phyloP scores from a whole-genome alignment of 2,329 filamentous ascomycete genomes.

The Bertia moriformis region DNA sequence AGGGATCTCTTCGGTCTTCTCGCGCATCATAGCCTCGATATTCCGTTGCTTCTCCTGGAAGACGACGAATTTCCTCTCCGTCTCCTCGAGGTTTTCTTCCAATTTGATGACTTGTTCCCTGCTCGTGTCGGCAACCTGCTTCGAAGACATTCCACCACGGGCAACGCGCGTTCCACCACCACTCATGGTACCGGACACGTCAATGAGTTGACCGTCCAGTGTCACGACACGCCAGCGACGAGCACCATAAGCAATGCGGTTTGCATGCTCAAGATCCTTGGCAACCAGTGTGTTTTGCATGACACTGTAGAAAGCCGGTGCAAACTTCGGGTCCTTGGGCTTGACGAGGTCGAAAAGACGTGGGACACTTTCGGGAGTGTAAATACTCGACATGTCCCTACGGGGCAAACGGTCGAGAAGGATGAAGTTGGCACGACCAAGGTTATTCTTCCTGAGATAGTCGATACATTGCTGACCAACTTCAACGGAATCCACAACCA shows the following conservation, averaged over 20 bases:
- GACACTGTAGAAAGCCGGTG: constrained; percentile 85
- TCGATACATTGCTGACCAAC: constrained; percentile 96
- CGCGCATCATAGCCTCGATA: constrained; percentile 58
- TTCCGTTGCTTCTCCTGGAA: constrained; percentile 76
- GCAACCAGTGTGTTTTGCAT: constrained; percentile 92
- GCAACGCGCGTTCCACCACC: constrained; percentile 86
- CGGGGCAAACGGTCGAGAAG: constrained; percentile 74
- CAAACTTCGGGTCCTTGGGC: constrained; percentile 74
- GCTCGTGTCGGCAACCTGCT: constrained; percentile 71
- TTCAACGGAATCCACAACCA: constrained; percentile 92
- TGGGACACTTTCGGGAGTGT: constrained; percentile 83
- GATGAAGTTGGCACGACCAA: constrained; percentile 93
- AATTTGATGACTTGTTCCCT: constrained; percentile 81
- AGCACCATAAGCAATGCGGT: constrained; percentile 88
- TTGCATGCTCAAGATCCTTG: constrained; percentile 83
- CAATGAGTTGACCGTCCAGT: constrained; percentile 84
- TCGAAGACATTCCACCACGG: constrained; percentile 91
- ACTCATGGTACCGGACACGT: constrained; percentile 97
- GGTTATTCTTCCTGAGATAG: constrained; percentile 90
- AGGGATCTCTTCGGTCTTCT: constrained; percentile 66
- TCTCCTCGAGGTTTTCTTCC: constrained; percentile 69
- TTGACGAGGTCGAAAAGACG: constrained; percentile 85
- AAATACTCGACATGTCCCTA: constrained; percentile 64
- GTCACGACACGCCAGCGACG: constrained; percentile 94
- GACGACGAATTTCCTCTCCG: constrained; percentile 69